phyloP scores from a whole-genome alignment of 2,329 filamentous ascomycete species.

The Coleophoma crateriformis region DNA sequence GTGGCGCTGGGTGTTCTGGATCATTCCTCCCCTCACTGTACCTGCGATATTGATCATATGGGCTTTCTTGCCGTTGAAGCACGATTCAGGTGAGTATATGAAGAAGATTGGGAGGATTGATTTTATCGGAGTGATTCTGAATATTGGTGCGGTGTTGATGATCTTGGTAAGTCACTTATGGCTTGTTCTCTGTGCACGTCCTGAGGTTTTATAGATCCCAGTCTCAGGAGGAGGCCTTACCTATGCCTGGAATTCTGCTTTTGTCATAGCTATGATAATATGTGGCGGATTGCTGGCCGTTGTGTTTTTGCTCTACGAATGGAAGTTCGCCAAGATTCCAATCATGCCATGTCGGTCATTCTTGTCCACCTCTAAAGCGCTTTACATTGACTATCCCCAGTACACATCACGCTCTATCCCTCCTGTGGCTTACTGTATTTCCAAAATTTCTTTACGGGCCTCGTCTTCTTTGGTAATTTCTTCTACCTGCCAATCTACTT shows the following conservation, averaged over 20 bases:
- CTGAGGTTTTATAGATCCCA: not conserved
- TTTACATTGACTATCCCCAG: not conserved
- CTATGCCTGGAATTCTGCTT: constrained; percentile 45
- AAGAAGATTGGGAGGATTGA: constrained; percentile 17
- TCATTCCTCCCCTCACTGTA: constrained; percentile 13
- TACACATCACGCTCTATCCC: not conserved
- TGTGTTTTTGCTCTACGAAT: constrained; percentile 45
- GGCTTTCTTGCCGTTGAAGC: constrained; percentile 14
- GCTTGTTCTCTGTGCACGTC: no score
- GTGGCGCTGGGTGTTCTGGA: constrained; percentile 18
- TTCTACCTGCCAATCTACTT: constrained; percentile 24
- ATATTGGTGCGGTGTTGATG: not conserved
- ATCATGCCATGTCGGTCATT: constrained; percentile 42
- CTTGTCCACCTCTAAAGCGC: not conserved
- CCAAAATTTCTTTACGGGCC: constrained; percentile 37
- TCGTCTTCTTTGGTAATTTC: constrained; percentile 43
- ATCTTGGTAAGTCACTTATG: not conserved
- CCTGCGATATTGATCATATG: not conserved
- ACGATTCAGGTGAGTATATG: constrained; percentile 8
- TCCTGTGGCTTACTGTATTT: constrained; percentile 6
- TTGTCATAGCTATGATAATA: constrained; percentile 50
- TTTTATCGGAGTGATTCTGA: constrained; percentile 11
- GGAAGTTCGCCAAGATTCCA: constrained; percentile 43
- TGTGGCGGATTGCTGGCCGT: constrained; percentile 39
- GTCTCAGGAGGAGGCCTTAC: constrained; percentile 37